phyloP scores from a whole-genome alignment of 2,329 filamentous ascomycete genomes.

The Ophiostoma angusticollis region DNA sequence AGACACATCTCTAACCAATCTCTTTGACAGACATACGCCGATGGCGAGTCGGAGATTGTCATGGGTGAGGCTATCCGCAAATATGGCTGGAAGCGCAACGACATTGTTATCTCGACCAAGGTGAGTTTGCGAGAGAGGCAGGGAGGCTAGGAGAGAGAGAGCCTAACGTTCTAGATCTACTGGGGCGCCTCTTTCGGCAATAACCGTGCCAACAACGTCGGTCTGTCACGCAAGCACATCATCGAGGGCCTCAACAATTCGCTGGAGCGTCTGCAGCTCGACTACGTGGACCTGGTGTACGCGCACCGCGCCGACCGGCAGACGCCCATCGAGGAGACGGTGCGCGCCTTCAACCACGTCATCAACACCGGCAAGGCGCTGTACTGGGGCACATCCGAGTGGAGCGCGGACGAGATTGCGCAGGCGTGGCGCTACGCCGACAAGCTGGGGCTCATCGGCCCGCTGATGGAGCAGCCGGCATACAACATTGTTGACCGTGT shows the following conservation, averaged over 20 bases:
- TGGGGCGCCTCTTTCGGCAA: constrained; percentile 50
- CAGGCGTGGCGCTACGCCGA: constrained; percentile 48
- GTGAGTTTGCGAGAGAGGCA: constrained; percentile 18
- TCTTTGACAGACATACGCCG: constrained; percentile 30
- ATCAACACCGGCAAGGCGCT: constrained; percentile 54
- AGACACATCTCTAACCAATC: too few relatives aligned
- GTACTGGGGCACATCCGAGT: constrained; percentile 63
- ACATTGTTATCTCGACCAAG: constrained; percentile 47
- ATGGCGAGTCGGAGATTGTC: constrained; percentile 49
- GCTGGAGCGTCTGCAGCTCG: constrained; percentile 44
- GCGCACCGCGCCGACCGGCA: constrained; percentile 46
- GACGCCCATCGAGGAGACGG: constrained; percentile 50
- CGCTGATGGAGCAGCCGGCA: constrained; percentile 53
- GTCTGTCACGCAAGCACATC: constrained; percentile 37
- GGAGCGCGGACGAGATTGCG: constrained; percentile 54
- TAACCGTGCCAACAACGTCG: constrained; percentile 38
- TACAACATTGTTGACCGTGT: constrained; percentile 50
- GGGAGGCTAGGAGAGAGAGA: background rate
- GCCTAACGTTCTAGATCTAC: constrained; percentile 35
- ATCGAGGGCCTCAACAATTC: constrained; percentile 45
- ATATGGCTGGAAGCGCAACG: constrained; percentile 47
- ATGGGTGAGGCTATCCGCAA: constrained; percentile 51
- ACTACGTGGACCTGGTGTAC: constrained; percentile 55
- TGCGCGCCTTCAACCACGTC: constrained; percentile 36
- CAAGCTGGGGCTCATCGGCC: constrained; percentile 46